Evolutionary conservation across 1,139 yeast species (phyloP).

Genomic region (Meyerozyma athensensis): DNA sequence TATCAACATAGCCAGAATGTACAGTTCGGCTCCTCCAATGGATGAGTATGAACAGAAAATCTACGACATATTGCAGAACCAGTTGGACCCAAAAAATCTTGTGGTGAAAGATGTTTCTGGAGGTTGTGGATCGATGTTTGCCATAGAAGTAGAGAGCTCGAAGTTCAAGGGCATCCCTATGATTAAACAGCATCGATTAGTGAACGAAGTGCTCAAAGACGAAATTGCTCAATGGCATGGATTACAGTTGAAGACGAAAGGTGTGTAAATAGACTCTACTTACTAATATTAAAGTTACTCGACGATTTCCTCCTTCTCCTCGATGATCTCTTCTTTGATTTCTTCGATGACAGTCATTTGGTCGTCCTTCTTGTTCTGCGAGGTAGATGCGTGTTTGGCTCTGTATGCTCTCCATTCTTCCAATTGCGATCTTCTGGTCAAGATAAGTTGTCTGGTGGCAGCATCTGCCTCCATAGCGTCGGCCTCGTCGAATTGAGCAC

Average conservation of each 20-base stretch:
- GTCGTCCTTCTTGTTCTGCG: constrained; percentile 30
- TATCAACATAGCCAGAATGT: background rate
- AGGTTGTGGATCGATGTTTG: constrained; percentile 98
- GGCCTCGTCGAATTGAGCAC: constrained; percentile 88
- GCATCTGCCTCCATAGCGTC: constrained; percentile 97
- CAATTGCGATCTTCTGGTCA: constrained; percentile 75
- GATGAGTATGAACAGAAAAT: constrained; percentile 69
- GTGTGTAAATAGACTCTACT: constrained; percentile 18
- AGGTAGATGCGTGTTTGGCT: constrained; percentile 41
- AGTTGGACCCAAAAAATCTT: constrained; percentile 55
- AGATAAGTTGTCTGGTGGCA: constrained; percentile 84
- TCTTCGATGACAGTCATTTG: constrained; percentile 62
- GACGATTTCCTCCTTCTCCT: constrained; percentile 76
- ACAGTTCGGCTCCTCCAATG: constrained; percentile 21
- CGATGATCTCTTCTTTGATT: constrained; percentile 62
- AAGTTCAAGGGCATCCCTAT: constrained; percentile 75
- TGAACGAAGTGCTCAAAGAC: constrained; percentile 73
- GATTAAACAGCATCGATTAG: constrained; percentile 89
- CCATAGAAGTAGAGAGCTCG: constrained; percentile 70
- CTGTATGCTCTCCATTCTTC: constrained; percentile 88
- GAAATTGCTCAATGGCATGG: constrained; percentile 96
- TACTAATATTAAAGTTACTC: constrained; percentile 30
- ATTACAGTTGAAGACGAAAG: constrained; percentile 73
- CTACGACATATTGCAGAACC: constrained; percentile 47
- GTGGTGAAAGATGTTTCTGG: constrained; percentile 79